Evolutionary conservation across 2,329 filamentous ascomycete genomes (phyloP).

Genomic region (Aspergillus eucalypticola): DNA sequence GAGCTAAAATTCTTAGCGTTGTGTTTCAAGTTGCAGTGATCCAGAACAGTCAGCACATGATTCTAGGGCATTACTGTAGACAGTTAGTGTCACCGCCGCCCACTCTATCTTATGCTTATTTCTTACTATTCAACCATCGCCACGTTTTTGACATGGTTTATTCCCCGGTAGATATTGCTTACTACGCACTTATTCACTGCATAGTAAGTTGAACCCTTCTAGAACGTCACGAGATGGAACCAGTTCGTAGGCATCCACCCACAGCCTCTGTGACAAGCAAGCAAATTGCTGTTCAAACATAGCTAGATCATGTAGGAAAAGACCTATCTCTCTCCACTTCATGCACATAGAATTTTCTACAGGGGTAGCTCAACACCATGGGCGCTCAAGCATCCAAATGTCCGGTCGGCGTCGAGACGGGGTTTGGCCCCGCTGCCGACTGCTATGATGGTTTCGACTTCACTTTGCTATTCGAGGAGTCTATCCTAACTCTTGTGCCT

Average conservation of each 20-base stretch:
- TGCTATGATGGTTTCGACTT: constrained; percentile 29
- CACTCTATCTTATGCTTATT: background rate
- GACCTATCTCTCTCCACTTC: background rate
- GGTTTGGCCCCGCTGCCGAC: background rate
- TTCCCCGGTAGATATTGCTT: background rate
- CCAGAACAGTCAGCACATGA: background rate
- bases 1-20: background rate
- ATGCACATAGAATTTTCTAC: background rate
- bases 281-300: background rate
- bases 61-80: background rate
- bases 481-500: constrained; percentile 28
- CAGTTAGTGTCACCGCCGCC: background rate
- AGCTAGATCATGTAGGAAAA: background rate
- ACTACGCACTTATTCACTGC: background rate
- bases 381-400: background rate
- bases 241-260: background rate
- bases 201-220: background rate
- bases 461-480: constrained; percentile 36
- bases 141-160: too few relatives aligned
- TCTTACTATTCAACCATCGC: background rate
- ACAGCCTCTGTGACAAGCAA: background rate
- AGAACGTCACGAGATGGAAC: background rate
- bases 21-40: background rate
- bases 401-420: background rate
- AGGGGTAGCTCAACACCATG: background rate